Evolutionary conservation across 805 yeast genomes (phyloP), one percentile per base, ranked within the genome.

Genomic region (Grigorovia transvaalensis): DNA sequence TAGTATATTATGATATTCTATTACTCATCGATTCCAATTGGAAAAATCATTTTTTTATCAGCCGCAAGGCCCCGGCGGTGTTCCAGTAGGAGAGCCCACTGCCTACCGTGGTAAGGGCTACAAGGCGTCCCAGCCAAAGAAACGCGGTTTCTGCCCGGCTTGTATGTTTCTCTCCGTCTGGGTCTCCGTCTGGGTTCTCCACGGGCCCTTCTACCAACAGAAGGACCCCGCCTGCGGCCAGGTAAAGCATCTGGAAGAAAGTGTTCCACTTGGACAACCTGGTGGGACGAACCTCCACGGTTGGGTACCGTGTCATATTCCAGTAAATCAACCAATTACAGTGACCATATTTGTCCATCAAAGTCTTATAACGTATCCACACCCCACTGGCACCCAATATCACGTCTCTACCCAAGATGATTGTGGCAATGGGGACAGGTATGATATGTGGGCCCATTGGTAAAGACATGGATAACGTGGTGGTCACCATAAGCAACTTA

Each of bases 221-320:
- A n/a, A 63, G 19, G 3, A 78, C 68, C 50, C 85, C 79, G 50
- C 80, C 76, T 15, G 75, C 62, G 0, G 85, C 96, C 45, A 93
- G 77, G 59, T 90, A 90, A 2, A 86, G 64, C 97, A 93, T 91
- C 66, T 93, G 99, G 54, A 93, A 76, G 1, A 83, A 88, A 0
- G 99, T 93, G 70, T 93, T 93, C 67, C 81, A 76, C 65, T 91
- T 91, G 12, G 96, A 88, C 23, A 95, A 80, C 42, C 75, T 71
- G 5, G 95, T 88, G 1, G 99, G 99, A 53, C 77, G 85, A 2
- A 95, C 96, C 53, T 86, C 88, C 0, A 88, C 96, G 23, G 89
- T 83, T 85, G 91, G 54, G 80, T 78, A 55, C 81, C 77, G 68
- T 45, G 63, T 59, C 43, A 91, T 77, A 66, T 93, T 95, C 76